Percentiles rank a stretch among this genome's conserved stretches.
These are phyloP conservation scores for Metrosideros polymorpha DNA, from an alignment of 441 rosid genomes.

Conservation along the genomic window DNA sequence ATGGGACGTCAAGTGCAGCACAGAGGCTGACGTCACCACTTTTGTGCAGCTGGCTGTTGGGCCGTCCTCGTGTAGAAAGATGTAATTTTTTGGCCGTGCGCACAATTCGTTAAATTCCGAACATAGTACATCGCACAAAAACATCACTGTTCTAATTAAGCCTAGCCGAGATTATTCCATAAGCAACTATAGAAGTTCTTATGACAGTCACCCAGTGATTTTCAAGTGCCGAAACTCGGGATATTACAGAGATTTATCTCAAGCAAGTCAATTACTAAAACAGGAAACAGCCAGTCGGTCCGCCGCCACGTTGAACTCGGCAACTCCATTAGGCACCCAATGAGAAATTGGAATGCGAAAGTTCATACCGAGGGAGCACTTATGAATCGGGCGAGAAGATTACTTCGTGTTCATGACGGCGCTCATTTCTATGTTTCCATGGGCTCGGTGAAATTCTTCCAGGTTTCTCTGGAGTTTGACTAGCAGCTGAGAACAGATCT, in stretches of 20 bases:
- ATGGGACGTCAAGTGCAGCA: background rate
- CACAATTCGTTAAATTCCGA: background rate
- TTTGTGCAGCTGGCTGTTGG: background rate
- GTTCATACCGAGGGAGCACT: background rate
- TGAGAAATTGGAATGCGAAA: background rate
- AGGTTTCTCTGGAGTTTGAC: conserved; percentile 49
- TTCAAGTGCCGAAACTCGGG: background rate
- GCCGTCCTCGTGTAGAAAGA: background rate
- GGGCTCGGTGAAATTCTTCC: conserved; percentile 26
- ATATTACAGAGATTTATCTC: background rate
- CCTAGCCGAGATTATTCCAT: background rate
- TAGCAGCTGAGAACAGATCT: conserved; percentile 47
- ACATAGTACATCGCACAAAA: background rate
- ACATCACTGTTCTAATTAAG: background rate
- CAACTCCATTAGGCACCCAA: background rate
- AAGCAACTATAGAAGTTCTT: background rate
- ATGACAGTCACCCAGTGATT: background rate
- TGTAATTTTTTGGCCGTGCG: background rate
- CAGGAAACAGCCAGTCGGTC: background rate
- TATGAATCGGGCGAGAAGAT: background rate
- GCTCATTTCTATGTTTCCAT: background rate
- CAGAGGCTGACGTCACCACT: conserved; percentile 1
- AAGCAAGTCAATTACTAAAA: background rate
- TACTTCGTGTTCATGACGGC: background rate
- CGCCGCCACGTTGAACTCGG: background rate